Percentiles rank a stretch among this genome's conserved stretches.
Conservation (phyloP, 768 basidiomycete species). For the Leccinellum luteum region DNA sequence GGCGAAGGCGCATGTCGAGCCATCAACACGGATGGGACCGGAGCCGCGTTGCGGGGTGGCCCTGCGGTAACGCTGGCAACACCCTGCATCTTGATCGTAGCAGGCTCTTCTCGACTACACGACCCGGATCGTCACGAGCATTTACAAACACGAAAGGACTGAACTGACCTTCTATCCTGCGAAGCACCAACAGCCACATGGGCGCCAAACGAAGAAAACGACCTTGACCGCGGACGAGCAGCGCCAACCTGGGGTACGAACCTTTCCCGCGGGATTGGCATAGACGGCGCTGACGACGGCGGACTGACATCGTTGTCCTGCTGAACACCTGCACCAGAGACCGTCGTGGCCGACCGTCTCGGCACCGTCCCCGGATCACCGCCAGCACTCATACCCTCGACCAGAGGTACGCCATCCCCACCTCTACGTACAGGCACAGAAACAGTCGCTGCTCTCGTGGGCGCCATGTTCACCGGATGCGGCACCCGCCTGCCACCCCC, state of each 20-base stretch:
- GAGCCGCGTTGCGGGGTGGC: constrained; percentile 3
- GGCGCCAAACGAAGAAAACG: constrained; percentile 71
- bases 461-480: constrained; percentile 3
- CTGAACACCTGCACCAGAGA: not conserved
- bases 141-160: not conserved
- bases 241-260: constrained; percentile 58
- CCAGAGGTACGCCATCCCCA: not conserved
- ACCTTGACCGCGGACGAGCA: constrained; percentile 58
- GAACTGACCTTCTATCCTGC: constrained; percentile 19
- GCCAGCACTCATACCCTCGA: not conserved
- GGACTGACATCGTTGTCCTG: not conserved
- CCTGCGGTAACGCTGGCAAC: not conserved
- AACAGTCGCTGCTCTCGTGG: constrained; percentile 31
- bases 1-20: constrained; percentile 19
- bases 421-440: constrained; percentile 29
- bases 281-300: not conserved
- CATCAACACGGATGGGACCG: constrained; percentile 22
- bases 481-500: not conserved
- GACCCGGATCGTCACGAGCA: not conserved
- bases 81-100: constrained; percentile 2
- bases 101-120: constrained; percentile 25
- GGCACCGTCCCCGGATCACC: constrained; percentile 12
- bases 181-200: constrained; percentile 2
- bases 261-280: constrained; percentile 52
- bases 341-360: constrained; percentile 12